These are phyloP conservation scores for Bromus sterilis DNA, from an alignment of 176 grass and related monocot genomes.

Conservation along the genomic window DNA sequence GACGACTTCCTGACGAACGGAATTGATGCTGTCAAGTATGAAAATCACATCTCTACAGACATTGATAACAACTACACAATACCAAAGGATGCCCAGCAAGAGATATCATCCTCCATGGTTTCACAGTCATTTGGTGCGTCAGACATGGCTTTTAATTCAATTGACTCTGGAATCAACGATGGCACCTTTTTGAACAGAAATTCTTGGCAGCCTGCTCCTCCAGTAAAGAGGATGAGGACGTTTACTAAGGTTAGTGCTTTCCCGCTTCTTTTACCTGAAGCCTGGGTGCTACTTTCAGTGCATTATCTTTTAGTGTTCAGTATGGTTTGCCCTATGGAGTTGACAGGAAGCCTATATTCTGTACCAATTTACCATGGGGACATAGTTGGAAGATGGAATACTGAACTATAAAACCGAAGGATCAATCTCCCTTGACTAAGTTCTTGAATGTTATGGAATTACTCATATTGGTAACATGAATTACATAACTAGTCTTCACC, in stretches of 20 bases:
- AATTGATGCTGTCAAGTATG: constrained; percentile 57
- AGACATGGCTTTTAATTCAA: constrained; percentile 83
- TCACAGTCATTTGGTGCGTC: constrained; percentile 78
- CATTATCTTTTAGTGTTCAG: background rate
- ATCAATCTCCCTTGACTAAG: background rate
- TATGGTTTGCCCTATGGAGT: background rate
- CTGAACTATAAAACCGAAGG: background rate
- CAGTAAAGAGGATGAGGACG: constrained; percentile 70
- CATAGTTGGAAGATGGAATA: background rate
- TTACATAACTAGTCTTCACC: background rate
- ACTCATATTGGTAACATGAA: background rate
- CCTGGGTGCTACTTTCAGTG: background rate
- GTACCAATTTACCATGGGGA: background rate
- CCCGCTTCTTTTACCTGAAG: background rate
- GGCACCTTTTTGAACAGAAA: constrained; percentile 45
- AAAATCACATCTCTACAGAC: constrained; percentile 60
- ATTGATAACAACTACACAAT: constrained; percentile 58
- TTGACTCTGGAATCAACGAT: constrained; percentile 74
- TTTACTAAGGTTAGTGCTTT: constrained; percentile 66
- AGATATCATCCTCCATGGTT: constrained; percentile 77
- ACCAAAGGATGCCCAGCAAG: constrained; percentile 62
- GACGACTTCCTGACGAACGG: constrained; percentile 60
- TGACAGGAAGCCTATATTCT: background rate
- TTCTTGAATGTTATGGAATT: background rate
- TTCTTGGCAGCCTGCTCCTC: constrained; percentile 49